phyloP scores from a whole-genome alignment of 202 grass and related monocot species.

The Schoenoplectus triqueter region DNA sequence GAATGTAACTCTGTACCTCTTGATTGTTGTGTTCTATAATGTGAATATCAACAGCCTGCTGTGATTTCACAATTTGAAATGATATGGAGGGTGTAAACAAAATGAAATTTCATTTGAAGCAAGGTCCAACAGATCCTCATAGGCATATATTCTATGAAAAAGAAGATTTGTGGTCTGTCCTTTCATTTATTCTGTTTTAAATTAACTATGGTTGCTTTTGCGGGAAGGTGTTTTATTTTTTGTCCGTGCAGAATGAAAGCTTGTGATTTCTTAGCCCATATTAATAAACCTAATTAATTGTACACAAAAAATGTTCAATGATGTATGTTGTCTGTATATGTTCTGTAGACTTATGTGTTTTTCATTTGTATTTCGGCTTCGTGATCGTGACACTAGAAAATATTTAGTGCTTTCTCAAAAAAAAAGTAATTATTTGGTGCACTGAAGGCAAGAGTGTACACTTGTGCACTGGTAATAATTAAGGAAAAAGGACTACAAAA shows the following conservation, averaged over 20 bases:
- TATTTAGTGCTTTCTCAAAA: background rate
- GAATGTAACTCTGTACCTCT: background rate
- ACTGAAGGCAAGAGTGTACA: background rate
- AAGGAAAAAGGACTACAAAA: background rate
- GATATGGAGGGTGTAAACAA: conserved; percentile 2
- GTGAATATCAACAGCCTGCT: background rate
- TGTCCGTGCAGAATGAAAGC: conserved; percentile 19
- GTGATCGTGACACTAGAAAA: background rate
- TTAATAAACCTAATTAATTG: conserved; percentile 21
- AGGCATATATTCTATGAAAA: background rate
- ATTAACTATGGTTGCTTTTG: conserved; percentile 20
- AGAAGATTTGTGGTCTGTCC: background rate
- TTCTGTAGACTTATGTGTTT: background rate
- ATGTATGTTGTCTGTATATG: background rate
- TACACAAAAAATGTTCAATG: conserved; percentile 10
- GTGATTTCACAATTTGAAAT: background rate
- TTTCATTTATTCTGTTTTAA: conserved; percentile 8
- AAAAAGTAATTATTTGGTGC: background rate
- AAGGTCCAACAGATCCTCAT: background rate
- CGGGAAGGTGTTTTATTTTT: background rate
- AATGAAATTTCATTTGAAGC: conserved; percentile 19
- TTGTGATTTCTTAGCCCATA: conserved; percentile 15
- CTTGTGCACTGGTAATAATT: background rate
- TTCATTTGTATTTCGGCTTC: background rate
- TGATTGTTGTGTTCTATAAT: background rate